Base-by-base conservation (phyloP, 176 grass and related monocot genomes). In the Cenchrus americanus region DNA sequence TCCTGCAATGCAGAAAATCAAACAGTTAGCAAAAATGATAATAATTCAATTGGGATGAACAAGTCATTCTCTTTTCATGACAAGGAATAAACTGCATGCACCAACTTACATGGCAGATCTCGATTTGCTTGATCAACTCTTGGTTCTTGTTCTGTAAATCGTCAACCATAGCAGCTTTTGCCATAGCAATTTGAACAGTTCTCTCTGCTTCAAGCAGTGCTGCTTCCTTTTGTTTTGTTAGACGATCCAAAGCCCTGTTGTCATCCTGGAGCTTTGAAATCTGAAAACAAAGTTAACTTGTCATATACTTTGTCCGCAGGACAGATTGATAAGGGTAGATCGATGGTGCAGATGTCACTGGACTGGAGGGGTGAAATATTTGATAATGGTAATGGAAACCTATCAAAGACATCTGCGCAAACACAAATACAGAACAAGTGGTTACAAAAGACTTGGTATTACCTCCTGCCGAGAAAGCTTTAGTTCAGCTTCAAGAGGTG, bases 81-180 rank as follows among this genome's bases (percentile, higher is more conserved):
- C 8, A 26, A 80, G 54, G 10, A 80, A 78, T 75, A 85, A 69
- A 81, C 13, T 75, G 65, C n/a, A 85, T 73, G 41, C 17, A 34
- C 24, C 61, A 15, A 75, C 59, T 74, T 91, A 96, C 96, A 90
- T 99, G 97, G 69, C 93, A 99, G 14, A 99, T 99, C 84, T 99
- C 97, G 44, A 96, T 99, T 83, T 96, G 97, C 70, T 99, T 99
- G 83, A 92, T 99, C 86, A 99, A 87, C 54, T 96, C 97, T 80
- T 99, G 97, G 71, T 99, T 99, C 88, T 96, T 99, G 81, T 99
- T 99, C 84, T 94, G 97, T 75, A 99, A 85, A 79, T 99, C 97
- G 69, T 99, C 97, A 53, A 99, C 97, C 93, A 96, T 89, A 60
- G 97, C 85, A 89, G 97, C 97, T 84, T 96, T 99, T 74, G 90